Percentiles rank a stretch among this genome's conserved stretches.
Evolutionary conservation across 257 asterid genomes (phyloP).

Genomic region (Penstemon barbatus): DNA sequence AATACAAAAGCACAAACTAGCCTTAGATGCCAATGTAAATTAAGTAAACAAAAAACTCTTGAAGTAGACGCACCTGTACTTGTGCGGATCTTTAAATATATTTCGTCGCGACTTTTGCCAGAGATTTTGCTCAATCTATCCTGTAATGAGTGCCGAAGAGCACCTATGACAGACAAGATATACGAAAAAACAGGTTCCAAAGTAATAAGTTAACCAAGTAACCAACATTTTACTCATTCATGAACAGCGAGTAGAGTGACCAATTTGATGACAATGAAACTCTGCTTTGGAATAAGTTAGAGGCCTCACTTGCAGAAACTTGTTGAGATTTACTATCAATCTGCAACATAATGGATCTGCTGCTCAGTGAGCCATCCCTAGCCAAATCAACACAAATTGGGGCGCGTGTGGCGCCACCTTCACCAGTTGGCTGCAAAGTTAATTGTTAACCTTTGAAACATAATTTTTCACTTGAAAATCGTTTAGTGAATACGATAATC

Average conservation of each 20-base stretch:
- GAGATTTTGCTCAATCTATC: constrained; percentile 87
- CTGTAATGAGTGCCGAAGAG: constrained; percentile 92
- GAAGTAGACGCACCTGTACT: constrained; percentile 74
- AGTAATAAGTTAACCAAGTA: constrained; percentile 23
- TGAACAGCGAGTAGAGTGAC: constrained; percentile 1
- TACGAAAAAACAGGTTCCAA: constrained; percentile 18
- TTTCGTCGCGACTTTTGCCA: constrained; percentile 88
- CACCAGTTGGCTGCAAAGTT: constrained; percentile 88
- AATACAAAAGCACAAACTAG: constrained; percentile 16
- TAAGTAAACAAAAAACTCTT: constrained; percentile 11
- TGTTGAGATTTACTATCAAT: constrained; percentile 91
- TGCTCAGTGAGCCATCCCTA: constrained; percentile 79
- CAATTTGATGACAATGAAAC: neutral
- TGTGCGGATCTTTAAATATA: constrained; percentile 85
- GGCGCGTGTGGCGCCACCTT: constrained; percentile 99
- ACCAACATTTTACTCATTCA: constrained; percentile 1
- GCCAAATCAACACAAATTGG: constrained; percentile 89
- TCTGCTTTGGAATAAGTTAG: constrained; percentile 23
- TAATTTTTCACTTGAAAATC: constrained; percentile 8
- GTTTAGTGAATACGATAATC: neutral
- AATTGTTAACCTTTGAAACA: neutral
- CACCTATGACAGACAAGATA: constrained; percentile 55
- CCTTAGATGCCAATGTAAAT: neutral
- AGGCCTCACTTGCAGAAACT: constrained; percentile 82
- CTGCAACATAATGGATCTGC: constrained; percentile 82